These are phyloP conservation scores for Pyrenochaeta sp. DNA, from an alignment of 2,329 filamentous ascomycete genomes.

Conservation along the genomic window DNA sequence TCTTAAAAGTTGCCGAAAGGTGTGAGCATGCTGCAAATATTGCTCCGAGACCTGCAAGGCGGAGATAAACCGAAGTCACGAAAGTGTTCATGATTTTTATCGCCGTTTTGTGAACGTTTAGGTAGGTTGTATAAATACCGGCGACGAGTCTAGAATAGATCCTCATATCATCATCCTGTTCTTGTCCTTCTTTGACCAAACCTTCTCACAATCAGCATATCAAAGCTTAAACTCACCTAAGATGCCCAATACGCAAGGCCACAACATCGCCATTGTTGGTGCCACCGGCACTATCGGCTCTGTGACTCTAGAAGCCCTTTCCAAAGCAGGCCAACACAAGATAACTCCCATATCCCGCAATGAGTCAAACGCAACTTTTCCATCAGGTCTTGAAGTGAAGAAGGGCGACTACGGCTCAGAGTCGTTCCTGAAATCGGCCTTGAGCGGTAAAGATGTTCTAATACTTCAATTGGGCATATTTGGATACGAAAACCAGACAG, in stretches of 20 bases:
- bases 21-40: no score
- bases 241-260: slow-evolving; percentile 5
- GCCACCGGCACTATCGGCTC: slow-evolving; percentile 46
- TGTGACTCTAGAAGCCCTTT: slow-evolving; percentile 45
- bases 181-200: no score
- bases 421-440: slow-evolving; percentile 36
- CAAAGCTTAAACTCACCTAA: no score
- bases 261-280: slow-evolving; percentile 12
- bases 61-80: no score
- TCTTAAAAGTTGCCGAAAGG: no score
- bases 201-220: no score
- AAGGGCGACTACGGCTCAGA: slow-evolving; percentile 59
- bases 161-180: neutral
- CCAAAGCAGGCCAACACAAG: slow-evolving; percentile 54
- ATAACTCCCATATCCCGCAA: slow-evolving; percentile 58
- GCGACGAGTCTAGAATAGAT: neutral
- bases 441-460: slow-evolving; percentile 40
- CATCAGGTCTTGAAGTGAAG: slow-evolving; percentile 47
- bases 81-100: no score
- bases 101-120: no score
- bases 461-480: slow-evolving; percentile 31
- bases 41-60: no score
- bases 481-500: slow-evolving; percentile 2
- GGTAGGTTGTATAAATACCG: neutral
- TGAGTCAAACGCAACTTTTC: slow-evolving; percentile 51